phyloP scores from a whole-genome alignment of 805 yeast species.

The Maudiozyma saulgeensis region DNA sequence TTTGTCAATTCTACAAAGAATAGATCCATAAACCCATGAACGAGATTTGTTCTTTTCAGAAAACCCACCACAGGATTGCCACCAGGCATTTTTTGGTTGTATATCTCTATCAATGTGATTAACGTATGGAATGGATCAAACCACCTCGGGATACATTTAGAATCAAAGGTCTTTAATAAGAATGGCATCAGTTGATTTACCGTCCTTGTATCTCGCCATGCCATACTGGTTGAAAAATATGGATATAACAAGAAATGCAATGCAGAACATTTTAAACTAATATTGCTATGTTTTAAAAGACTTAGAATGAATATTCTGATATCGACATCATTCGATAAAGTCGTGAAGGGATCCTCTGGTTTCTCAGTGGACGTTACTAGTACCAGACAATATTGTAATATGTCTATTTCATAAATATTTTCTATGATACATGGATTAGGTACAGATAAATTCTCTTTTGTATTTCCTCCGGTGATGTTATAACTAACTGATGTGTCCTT shows the following conservation, averaged over 20 bases:
- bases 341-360: not conserved
- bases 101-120: conserved; percentile 13
- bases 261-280: conserved; percentile 17
- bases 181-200: conserved; percentile 19
- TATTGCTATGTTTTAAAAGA: conserved; percentile 16
- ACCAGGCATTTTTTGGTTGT: conserved; percentile 16
- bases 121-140: conserved; percentile 24
- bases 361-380: conserved; percentile 6
- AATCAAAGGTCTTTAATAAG: conserved; percentile 19
- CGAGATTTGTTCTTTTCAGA: conserved; percentile 17
- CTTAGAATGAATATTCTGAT: conserved; percentile 16
- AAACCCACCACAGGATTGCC: conserved; percentile 21
- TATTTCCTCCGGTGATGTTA: not conserved
- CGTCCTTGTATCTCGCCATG: conserved; percentile 10
- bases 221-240: conserved; percentile 6
- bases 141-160: conserved; percentile 24
- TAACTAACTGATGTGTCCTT: not conserved
- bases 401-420: conserved; percentile 12
- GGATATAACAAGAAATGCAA: conserved; percentile 15
- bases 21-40: conserved; percentile 17
- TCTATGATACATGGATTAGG: conserved; percentile 18
- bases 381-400: conserved; percentile 13
- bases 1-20: conserved; percentile 18
- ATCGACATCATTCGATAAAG: conserved; percentile 10
- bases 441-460: conserved; percentile 3